A percentile compares a stretch with the other conserved stretches of the same genome.
These are phyloP conservation scores for Rubus parviflorus DNA, from an alignment of 306 rosid genomes.

Conservation along the genomic window DNA sequence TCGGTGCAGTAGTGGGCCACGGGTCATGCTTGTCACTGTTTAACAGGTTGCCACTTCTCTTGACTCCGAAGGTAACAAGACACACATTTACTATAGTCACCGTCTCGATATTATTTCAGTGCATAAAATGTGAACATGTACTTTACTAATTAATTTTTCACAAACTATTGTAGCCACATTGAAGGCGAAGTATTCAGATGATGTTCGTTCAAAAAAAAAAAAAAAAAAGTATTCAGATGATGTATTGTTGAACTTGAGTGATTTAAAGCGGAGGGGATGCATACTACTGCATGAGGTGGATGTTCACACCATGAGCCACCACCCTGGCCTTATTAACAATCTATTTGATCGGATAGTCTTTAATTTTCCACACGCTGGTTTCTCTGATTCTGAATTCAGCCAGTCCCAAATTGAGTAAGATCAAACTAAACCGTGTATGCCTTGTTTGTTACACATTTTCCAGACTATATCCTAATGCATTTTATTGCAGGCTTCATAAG, in stretches of 20 bases:
- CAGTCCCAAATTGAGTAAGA: background rate
- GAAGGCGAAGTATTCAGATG: background rate
- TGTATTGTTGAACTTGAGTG: background rate
- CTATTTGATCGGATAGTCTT: slow-evolving; percentile 25
- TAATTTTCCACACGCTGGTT: slow-evolving; percentile 46
- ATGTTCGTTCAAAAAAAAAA: no score
- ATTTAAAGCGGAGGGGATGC: slow-evolving; percentile 32
- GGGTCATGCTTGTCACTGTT: no score
- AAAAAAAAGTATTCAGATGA: slow-evolving; percentile 16
- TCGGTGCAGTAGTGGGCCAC: no score
- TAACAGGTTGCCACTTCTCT: slow-evolving; percentile 40
- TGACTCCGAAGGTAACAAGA: slow-evolving; percentile 18
- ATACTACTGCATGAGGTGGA: slow-evolving; percentile 30
- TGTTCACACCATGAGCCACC: slow-evolving; percentile 23
- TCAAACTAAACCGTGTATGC: background rate
- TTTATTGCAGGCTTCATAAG: slow-evolving; percentile 27
- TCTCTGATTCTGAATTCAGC: background rate
- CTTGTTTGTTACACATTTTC: no score
- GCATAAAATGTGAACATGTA: no score
- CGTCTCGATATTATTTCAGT: no score
- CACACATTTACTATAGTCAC: no score
- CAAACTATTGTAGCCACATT: background rate
- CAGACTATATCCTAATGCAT: no score
- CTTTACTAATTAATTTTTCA: no score
- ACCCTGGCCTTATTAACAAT: background rate